Base-by-base conservation (phyloP, 352 stramenopile genomes). In the Stramenopiles sp. region DNA sequence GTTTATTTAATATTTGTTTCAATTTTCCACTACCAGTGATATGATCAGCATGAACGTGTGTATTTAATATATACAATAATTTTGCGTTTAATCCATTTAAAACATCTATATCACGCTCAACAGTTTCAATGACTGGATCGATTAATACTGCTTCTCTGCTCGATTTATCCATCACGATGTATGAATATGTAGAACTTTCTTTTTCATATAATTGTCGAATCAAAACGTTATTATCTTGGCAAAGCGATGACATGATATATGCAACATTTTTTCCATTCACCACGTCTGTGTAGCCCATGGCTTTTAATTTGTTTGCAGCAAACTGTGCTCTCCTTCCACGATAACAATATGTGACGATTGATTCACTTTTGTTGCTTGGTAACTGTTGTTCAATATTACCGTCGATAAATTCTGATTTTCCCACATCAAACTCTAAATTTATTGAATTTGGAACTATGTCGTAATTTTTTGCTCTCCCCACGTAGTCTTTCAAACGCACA, bases 21-120 rank as follows among this genome's bases (percentile, higher is more conserved):
- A 88, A 78, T 65, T 80, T 79, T 23, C 81, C 83, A 38, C 79
- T 83, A 23, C 85, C 85, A 29, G 81, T 88, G 74, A 88, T 80
- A 79, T 88, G 85, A 78, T 88, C 85, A 30, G 85, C 85, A 77
- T 88, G 85, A 13, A 86, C 80, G 79, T 88, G 85, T 0, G 85
- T 88, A 78, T 88, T 88, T n/a, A 88, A 32, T 13, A 79, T 32
- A 63, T 84, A 86, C 79, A 84, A 80, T 27, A 88, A 80, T 1
- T 81, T 81, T 27, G 88, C 78, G 13, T 81, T 81, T 78, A 88
- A 81, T 76, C 88, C 79, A 30, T 81, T 65, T 20, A 85, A 27
- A 63, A 87, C 79, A 33, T 85, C 30, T 31, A 82, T 78, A 73
- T 88, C 85, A 6, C 85, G 43, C 30, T 88, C 84, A 13, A 82